Percentiles rank a stretch among this genome's conserved stretches.
These are phyloP conservation scores for Calonectria montana DNA, from an alignment of 2,329 filamentous ascomycete genomes.

Conservation along the genomic window DNA sequence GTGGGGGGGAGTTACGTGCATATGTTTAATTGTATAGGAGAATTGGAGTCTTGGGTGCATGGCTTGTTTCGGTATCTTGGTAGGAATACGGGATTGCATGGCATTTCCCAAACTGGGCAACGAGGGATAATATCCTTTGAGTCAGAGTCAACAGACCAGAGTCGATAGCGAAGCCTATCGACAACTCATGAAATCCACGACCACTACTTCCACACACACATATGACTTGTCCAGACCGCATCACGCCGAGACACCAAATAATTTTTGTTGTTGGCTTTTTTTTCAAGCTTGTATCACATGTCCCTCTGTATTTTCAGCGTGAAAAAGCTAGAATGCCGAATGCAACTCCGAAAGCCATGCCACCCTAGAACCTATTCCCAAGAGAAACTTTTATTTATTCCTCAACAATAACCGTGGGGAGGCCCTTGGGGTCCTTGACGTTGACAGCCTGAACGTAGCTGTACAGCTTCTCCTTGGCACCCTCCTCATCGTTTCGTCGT, in stretches of 20 bases:
- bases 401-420: slow-evolving; percentile 90
- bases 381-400: slow-evolving; percentile 64
- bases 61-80: slow-evolving; percentile 46
- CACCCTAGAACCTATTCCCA: slow-evolving; percentile 56
- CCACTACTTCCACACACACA: slow-evolving; percentile 38
- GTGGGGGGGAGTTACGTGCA: slow-evolving; percentile 24
- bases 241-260: slow-evolving; percentile 45
- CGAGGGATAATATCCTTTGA: slow-evolving; percentile 33
- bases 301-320: slow-evolving; percentile 52
- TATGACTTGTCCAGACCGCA: slow-evolving; percentile 33
- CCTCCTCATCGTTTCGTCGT: slow-evolving; percentile 99
- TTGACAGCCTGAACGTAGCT: slow-evolving; percentile 99
- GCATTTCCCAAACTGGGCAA: slow-evolving; percentile 37
- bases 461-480: slow-evolving; percentile 99
- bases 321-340: slow-evolving; percentile 58
- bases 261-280: slow-evolving; percentile 33
- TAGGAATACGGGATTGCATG: slow-evolving; percentile 49
- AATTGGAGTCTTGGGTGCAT: slow-evolving; percentile 56
- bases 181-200: slow-evolving; percentile 36
- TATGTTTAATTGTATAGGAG: slow-evolving; percentile 47
- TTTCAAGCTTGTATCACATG: slow-evolving; percentile 49
- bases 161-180: slow-evolving; percentile 43
- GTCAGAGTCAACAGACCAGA: slow-evolving; percentile 39
- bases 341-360: slow-evolving; percentile 61
- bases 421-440: slow-evolving; percentile 99